Base-by-base conservation (phyloP, 768 basidiomycete species). In the Mycena venus region DNA sequence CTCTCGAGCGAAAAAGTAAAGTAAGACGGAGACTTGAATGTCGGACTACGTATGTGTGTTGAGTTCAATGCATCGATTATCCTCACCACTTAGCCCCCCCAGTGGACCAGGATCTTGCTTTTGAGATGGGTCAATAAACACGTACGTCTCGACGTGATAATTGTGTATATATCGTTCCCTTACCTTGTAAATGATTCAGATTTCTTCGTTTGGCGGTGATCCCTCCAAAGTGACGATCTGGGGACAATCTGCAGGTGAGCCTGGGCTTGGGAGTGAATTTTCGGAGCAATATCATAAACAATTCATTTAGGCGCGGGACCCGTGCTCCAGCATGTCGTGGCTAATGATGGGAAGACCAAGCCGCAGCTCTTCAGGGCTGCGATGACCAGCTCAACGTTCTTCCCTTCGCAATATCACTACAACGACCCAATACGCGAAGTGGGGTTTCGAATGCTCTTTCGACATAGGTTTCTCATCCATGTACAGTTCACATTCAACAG, bases 21-120 rank as follows among this genome's bases (percentile, higher is more conserved):
- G 59, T 49, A 72, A 2, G 69, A 78, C 19, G 82, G 82, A 11
- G 78, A 53, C 0, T 73, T 82, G 55, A 83, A 83, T 14, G 82
- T 81, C 5, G 82, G 83, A 32, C 56, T 83, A 25, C 78, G 78
- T 68, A 70, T 49, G 78, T 49, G 44, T 79, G 34, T 51, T 79
- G 31, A 12, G 21, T 40, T 23, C 23, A 44, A 9, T 12, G n/a
- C 21, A 19, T 36, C 21, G 47, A 49, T 49, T 2, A n/a, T 49
- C 47, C 47, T 49, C n/a, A 23, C 23, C 5, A 23, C 4, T 15
- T 31, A 56, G 15, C 63, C 14, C 2, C 9, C 10, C 47, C 9
- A 83, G 80, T 83, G 10, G 83, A 83, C 60, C 83, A 84, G 36
- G 68, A 34, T 0, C 79, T 81, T 64, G 83, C 82, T n/a, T 23